Conservation (phyloP, 352 stramenopile species). For the Globisporangium iwayamae region DNA sequence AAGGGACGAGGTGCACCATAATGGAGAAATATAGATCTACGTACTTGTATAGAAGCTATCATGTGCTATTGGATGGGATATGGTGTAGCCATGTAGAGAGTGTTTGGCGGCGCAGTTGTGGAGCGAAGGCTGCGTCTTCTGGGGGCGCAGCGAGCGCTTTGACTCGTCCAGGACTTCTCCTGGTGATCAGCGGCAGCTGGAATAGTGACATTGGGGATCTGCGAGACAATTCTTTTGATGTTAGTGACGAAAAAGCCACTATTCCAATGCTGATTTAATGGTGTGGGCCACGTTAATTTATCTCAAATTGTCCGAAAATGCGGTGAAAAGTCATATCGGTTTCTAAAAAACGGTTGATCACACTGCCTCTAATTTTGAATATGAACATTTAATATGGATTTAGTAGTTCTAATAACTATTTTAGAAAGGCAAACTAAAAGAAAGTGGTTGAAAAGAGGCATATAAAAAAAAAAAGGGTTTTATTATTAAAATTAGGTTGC, state of each 20-base stretch:
- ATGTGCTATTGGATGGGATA: not conserved
- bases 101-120: not conserved
- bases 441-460: not conserved
- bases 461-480: not conserved
- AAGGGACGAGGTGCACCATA: not conserved
- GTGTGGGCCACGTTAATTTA: not conserved
- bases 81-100: conserved; percentile 1
- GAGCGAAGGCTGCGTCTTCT: not conserved
- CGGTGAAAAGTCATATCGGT: not conserved
- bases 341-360: not conserved
- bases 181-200: not conserved
- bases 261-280: not conserved
- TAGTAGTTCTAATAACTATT: not conserved
- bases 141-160: not conserved
- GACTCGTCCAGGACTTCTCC: not conserved
- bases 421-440: not conserved
- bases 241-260: not conserved
- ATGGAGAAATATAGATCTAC: not conserved
- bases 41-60: not conserved
- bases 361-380: not conserved
- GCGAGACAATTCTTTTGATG: not conserved
- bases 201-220: not conserved
- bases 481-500: not conserved
- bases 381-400: too few species aligned
- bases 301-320: not conserved